Evolutionary conservation across 1,284 basidiomycete species (phyloP).

Genomic region (Papiliotrema fonsecae): DNA sequence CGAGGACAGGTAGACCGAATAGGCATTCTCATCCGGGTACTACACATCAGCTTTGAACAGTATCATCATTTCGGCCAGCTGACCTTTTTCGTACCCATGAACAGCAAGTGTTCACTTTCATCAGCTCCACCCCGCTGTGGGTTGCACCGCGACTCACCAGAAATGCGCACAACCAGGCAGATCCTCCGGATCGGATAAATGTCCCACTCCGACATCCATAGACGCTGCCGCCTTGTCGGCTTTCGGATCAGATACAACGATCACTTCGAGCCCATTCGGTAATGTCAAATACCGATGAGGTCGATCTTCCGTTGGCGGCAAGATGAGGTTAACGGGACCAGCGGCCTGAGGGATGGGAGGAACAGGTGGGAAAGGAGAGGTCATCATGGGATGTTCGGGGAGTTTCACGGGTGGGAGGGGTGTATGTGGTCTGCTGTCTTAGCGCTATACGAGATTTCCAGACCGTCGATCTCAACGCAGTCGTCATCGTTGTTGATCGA

Average conservation of each 20-base stretch:
- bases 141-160: constrained; percentile 27
- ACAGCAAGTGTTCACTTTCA: constrained; percentile 89
- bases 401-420: constrained; percentile 2
- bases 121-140: constrained; percentile 58
- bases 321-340: constrained; percentile 55
- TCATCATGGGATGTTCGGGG: constrained; percentile 7
- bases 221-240: constrained; percentile 95
- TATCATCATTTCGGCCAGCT: not conserved
- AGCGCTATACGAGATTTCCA: not conserved
- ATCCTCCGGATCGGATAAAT: constrained; percentile 85
- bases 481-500: not conserved
- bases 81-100: constrained; percentile 61
- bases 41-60: constrained; percentile 46
- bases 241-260: constrained; percentile 77
- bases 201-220: constrained; percentile 91
- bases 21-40: constrained; percentile 89
- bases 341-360: constrained; percentile 34
- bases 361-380: constrained; percentile 27
- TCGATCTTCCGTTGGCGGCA: constrained; percentile 65
- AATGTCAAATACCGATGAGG: constrained; percentile 74
- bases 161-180: constrained; percentile 47
- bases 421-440: not conserved
- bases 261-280: constrained; percentile 80
- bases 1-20: constrained; percentile 82
- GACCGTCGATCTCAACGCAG: not conserved